phyloP scores from a whole-genome alignment of 176 grass and related monocot species.

The Lolium multiflorum region DNA sequence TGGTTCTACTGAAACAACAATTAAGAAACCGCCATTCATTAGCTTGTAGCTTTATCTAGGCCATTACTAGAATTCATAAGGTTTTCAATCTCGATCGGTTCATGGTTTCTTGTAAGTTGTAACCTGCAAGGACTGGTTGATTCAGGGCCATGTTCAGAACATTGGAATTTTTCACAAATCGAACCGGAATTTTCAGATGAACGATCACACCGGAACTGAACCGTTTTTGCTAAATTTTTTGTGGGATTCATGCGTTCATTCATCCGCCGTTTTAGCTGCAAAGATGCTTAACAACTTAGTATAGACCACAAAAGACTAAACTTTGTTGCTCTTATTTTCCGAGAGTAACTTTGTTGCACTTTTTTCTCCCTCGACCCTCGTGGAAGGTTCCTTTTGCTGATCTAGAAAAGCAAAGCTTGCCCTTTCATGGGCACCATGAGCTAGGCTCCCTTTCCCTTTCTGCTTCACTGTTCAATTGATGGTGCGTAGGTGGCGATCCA shows the following conservation, averaged over 20 bases:
- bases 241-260: not conserved
- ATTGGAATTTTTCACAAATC: not conserved
- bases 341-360: not conserved
- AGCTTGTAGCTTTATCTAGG: constrained; percentile 29
- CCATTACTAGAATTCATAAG: constrained; percentile 23
- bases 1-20: constrained; percentile 51
- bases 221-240: not conserved
- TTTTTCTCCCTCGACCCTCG: not conserved
- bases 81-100: not conserved
- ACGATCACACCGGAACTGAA: not conserved
- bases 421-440: constrained; percentile 28
- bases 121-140: not conserved
- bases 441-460: not conserved
- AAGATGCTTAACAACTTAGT: not conserved
- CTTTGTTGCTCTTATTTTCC: not conserved
- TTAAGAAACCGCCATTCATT: not conserved
- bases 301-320: not conserved
- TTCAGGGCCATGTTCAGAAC: not conserved
- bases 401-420: constrained; percentile 21
- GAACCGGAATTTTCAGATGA: not conserved
- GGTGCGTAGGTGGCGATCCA: constrained; percentile 2
- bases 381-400: constrained; percentile 27
- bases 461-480: not conserved
- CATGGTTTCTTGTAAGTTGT: constrained; percentile 14
- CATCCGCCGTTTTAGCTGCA: not conserved